Evolutionary conservation across 108 stramenopile genomes (phyloP).

Genomic region (Tribonema minus): DNA sequence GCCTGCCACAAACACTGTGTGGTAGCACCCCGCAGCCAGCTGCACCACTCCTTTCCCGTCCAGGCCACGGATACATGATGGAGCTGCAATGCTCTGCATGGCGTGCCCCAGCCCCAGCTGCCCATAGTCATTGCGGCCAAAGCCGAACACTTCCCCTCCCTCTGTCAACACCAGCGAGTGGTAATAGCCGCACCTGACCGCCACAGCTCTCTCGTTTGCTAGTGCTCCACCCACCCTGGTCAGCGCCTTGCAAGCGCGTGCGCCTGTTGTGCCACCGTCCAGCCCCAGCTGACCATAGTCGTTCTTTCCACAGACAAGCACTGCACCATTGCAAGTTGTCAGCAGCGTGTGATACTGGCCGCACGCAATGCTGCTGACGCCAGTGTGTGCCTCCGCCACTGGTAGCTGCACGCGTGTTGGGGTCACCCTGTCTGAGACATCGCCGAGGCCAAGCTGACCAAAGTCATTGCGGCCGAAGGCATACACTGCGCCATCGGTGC

Average conservation of each 20-base stretch:
- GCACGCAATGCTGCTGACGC: constrained; percentile 48
- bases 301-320: constrained; percentile 61
- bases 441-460: constrained; percentile 60
- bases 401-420: constrained; percentile 12
- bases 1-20: constrained; percentile 46
- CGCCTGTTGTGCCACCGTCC: too few relatives aligned
- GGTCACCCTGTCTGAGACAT: constrained; percentile 51
- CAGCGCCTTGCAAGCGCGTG: not conserved
- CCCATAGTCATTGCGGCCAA: constrained; percentile 84
- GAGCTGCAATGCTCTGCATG: constrained; percentile 23
- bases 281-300: constrained; percentile 63
- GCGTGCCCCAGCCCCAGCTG: constrained; percentile 79
- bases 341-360: constrained; percentile 61
- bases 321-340: constrained; percentile 31
- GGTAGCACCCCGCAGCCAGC: constrained; percentile 56
- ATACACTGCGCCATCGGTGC: constrained; percentile 49
- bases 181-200: constrained; percentile 60
- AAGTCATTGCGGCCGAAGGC: constrained; percentile 62
- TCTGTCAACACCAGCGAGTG: constrained; percentile 82
- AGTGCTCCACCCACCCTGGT: constrained; percentile 22
- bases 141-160: constrained; percentile 77
- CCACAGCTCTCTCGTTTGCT: not conserved
- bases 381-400: too few relatives aligned
- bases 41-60: constrained; percentile 29
- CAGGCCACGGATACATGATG: constrained; percentile 6